These are phyloP conservation scores for Plasmodium fragile DNA, from an alignment of 169 alveolate species.

Conservation along the genomic window DNA sequence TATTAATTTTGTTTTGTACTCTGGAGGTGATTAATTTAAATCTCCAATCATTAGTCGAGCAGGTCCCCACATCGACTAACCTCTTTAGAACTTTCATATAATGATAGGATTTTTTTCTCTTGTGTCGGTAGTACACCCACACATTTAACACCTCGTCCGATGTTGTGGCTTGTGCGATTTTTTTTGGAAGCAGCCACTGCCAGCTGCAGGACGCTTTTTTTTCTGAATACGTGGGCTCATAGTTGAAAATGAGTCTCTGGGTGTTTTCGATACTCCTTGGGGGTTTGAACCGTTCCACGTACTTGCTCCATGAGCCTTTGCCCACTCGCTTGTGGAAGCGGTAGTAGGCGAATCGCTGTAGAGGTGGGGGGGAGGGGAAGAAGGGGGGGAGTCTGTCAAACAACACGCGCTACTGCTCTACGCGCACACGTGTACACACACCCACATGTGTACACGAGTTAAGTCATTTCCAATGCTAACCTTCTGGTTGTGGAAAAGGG, in stretches of 20 bases:
- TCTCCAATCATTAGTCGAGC: conserved; percentile 88
- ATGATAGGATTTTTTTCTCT: conserved; percentile 84
- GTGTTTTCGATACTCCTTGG: conserved; percentile 88
- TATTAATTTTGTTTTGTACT: conserved; percentile 79
- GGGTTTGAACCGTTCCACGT: conserved; percentile 84
- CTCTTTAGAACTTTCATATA: conserved; percentile 84
- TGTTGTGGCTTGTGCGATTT: conserved; percentile 86
- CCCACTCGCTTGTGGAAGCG: conserved; percentile 90
- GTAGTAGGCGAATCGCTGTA: conserved; percentile 82
- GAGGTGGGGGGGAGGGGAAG: neutral
- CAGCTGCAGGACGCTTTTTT: conserved; percentile 83
- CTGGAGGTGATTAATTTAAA: conserved; percentile 82
- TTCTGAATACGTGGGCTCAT: conserved; percentile 83
- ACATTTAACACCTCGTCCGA: conserved; percentile 87
- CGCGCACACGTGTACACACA: neutral
- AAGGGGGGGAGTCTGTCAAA: neutral
- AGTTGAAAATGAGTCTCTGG: conserved; percentile 82
- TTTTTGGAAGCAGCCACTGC: conserved; percentile 85
- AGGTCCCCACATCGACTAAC: conserved; percentile 84
- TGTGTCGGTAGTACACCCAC: conserved; percentile 84
- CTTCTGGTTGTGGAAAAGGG: conserved; percentile 1
- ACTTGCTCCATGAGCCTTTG: conserved; percentile 86
- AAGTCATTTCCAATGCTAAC: neutral
- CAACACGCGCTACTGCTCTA: neutral
- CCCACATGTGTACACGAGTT: neutral